Percentiles rank a stretch among this genome's conserved stretches.
Conservation (phyloP, 2,329 filamentous ascomycete species). For the Paracamarosporium sp. region DNA sequence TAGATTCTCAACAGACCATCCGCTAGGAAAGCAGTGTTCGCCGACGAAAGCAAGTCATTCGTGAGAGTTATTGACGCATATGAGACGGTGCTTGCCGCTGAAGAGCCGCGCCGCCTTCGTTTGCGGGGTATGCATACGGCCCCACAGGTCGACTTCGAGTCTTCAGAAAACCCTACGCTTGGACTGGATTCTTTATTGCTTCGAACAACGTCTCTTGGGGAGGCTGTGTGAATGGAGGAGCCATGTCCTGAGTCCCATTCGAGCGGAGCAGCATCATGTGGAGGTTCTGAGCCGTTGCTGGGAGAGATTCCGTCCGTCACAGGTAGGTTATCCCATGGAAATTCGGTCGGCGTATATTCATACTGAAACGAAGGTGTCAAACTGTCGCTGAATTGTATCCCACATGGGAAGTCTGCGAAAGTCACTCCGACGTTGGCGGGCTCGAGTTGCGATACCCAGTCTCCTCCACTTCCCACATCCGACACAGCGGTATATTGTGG, state of each 20-base stretch:
- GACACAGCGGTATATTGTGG: constrained; percentile 11
- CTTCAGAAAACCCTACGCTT: constrained; percentile 10
- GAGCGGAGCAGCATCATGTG: constrained; percentile 11
- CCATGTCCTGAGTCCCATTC: constrained; percentile 32
- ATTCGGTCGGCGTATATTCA: not conserved
- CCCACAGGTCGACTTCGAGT: constrained; percentile 8
- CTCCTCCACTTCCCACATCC: constrained; percentile 9
- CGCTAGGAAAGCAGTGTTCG: constrained; percentile 50
- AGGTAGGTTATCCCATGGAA: not conserved
- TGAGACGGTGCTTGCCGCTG: constrained; percentile 25
- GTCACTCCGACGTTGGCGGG: constrained; percentile 30
- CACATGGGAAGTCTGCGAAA: constrained; percentile 37
- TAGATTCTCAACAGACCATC: constrained; percentile 58
- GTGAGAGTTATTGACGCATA: constrained; percentile 27
- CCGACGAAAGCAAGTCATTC: constrained; percentile 40
- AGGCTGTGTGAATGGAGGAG: constrained; percentile 31
- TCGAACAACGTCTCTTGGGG: constrained; percentile 27
- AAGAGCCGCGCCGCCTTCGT: constrained; percentile 31
- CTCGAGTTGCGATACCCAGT: constrained; percentile 8
- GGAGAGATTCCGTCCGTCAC: constrained; percentile 1
- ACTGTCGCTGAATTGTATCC: constrained; percentile 19
- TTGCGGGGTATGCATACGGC: constrained; percentile 26
- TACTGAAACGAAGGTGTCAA: not conserved
- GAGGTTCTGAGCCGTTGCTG: constrained; percentile 19
- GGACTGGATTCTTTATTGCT: constrained; percentile 18